Percentiles rank a stretch among this genome's conserved stretches.
These are phyloP conservation scores for Diplotaxis tenuifolia DNA, from an alignment of 345 rosid genomes.

Conservation along the genomic window DNA sequence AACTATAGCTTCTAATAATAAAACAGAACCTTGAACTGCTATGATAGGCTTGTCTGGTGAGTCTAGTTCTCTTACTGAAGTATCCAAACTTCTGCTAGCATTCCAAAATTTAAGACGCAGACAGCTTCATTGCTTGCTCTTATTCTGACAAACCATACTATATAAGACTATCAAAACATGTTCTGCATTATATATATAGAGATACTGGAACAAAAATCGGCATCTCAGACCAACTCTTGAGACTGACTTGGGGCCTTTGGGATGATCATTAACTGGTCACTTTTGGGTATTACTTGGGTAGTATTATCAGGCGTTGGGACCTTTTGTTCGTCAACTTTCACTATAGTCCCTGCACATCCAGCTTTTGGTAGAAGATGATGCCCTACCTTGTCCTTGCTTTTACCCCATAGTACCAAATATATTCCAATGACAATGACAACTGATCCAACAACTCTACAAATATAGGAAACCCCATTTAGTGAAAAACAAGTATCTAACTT, in stretches of 20 bases:
- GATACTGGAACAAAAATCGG: constrained; percentile 10
- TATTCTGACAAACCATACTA: constrained; percentile 30
- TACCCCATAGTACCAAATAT: constrained; percentile 47
- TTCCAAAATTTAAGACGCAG: constrained; percentile 38
- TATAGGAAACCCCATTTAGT: constrained; percentile 10
- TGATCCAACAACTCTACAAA: constrained; percentile 41
- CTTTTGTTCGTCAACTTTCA: constrained; percentile 18
- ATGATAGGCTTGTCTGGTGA: constrained; percentile 9
- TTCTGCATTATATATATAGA: constrained; percentile 11
- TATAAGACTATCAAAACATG: constrained; percentile 10
- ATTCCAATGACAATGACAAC: constrained; percentile 40
- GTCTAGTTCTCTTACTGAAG: constrained; percentile 24
- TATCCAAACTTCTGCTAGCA: background rate
- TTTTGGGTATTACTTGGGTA: constrained; percentile 9
- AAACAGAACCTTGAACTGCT: constrained; percentile 19
- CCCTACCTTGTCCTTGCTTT: constrained; percentile 39
- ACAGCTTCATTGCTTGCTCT: constrained; percentile 25
- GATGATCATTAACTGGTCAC: constrained; percentile 8
- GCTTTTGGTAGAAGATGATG: constrained; percentile 18
- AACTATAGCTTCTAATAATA: constrained; percentile 7
- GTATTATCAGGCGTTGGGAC: constrained; percentile 1
- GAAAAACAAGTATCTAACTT: background rate
- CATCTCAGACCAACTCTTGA: constrained; percentile 24
- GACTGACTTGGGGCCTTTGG: constrained; percentile 16
- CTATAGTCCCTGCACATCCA: constrained; percentile 29